Percentiles rank a stretch among this genome's conserved stretches.
Evolutionary conservation across 148 eudicot species (phyloP).

Genomic region (Chenopodium berlandieri): DNA sequence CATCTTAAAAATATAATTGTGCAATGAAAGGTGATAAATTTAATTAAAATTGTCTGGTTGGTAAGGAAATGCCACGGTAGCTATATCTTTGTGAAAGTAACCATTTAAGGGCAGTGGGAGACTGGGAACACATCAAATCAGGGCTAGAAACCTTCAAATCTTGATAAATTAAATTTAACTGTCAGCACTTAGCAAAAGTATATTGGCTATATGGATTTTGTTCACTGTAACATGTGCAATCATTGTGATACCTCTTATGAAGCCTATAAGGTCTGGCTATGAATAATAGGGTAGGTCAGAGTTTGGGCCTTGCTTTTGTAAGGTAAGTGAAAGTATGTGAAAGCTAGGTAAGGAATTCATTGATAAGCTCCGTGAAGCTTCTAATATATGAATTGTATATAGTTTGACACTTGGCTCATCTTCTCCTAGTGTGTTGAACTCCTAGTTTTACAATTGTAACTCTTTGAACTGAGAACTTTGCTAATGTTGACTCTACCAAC

Average conservation of each 20-base stretch:
- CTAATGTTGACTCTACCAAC: not conserved
- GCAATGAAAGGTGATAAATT: not conserved
- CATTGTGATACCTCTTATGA: not conserved
- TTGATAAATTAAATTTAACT: not conserved
- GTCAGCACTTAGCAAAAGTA: constrained; percentile 4
- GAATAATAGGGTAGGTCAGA: not conserved
- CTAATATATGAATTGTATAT: too few relatives aligned
- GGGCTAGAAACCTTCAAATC: not conserved
- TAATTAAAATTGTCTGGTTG: not conserved
- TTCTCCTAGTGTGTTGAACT: too few relatives aligned
- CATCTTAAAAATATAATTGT: not conserved
- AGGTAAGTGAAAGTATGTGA: not conserved
- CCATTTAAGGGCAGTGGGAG: not conserved
- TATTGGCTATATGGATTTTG: not conserved
- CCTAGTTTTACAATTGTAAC: too few relatives aligned
- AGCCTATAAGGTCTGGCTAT: not conserved
- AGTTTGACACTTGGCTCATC: too few relatives aligned
- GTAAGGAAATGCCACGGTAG: not conserved
- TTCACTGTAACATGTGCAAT: not conserved
- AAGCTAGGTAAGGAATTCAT: too few relatives aligned
- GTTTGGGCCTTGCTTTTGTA: not conserved
- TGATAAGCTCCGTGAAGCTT: too few relatives aligned
- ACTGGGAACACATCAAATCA: not conserved
- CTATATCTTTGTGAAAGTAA: not conserved
- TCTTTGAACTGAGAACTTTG: not conserved